A percentile compares a stretch with the other conserved stretches of the same genome.
Evolutionary conservation across 768 basidiomycete species (phyloP).

Genomic region (Naganishia kalamii): DNA sequence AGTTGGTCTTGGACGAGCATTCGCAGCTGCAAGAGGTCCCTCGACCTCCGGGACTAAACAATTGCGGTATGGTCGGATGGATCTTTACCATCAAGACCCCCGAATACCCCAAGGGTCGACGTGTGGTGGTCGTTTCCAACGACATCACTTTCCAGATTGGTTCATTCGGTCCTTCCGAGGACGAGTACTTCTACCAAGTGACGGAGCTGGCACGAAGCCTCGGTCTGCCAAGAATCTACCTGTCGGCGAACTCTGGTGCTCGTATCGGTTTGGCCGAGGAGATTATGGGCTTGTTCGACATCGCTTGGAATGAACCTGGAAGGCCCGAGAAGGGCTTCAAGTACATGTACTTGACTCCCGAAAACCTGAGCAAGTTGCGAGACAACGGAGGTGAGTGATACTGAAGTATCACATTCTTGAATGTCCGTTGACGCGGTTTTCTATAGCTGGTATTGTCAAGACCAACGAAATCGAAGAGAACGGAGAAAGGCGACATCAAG

Average conservation of each 20-base stretch:
- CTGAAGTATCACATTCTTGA: background rate
- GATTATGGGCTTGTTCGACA: conserved; percentile 74
- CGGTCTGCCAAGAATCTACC: conserved; percentile 89
- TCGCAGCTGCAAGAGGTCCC: conserved; percentile 85
- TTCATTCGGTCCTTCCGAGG: conserved; percentile 91
- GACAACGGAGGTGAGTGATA: conserved; percentile 58
- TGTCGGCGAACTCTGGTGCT: conserved; percentile 98
- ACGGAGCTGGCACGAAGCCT: conserved; percentile 83
- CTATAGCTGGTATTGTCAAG: conserved; percentile 58
- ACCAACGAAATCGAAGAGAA: conserved; percentile 77
- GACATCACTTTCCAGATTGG: conserved; percentile 99
- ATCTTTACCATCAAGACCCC: conserved; percentile 86
- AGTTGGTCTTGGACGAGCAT: conserved; percentile 89
- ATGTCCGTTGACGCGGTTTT: background rate
- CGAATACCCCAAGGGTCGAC: conserved; percentile 82
- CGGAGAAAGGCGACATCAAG: conserved; percentile 84
- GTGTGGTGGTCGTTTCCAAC: conserved; percentile 84
- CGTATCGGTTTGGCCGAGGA: conserved; percentile 95
- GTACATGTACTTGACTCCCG: conserved; percentile 91
- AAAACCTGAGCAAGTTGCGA: conserved; percentile 80
- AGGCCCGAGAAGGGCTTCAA: conserved; percentile 91
- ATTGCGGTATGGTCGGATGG: conserved; percentile 97
- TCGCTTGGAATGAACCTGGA: conserved; percentile 74
- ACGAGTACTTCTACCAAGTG: conserved; percentile 92
- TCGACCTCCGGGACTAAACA: conserved; percentile 86